Conservation (phyloP, 805 yeast genomes). For the Ogataea pilisensis region DNA sequence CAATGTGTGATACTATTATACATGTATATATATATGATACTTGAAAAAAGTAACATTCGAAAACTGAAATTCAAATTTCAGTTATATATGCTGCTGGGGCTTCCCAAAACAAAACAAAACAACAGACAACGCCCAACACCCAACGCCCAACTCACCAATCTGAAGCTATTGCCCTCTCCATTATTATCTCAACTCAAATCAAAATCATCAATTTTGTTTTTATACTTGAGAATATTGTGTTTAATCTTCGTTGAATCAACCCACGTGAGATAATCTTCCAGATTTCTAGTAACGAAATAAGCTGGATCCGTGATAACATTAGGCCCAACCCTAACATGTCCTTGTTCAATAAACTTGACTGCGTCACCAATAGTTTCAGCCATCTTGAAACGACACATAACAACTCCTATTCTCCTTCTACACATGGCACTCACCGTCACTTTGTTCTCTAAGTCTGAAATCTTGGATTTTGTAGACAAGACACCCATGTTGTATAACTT, state of each 20-base stretch:
- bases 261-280: conserved; percentile 98
- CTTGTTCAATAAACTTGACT: conserved; percentile 89
- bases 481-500: conserved; percentile 88
- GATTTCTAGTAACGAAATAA: conserved; percentile 81
- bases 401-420: conserved; percentile 87
- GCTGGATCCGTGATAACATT: conserved; percentile 95
- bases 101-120: too few relatives aligned
- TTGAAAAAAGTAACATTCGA: too few relatives aligned
- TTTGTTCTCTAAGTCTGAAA: conserved; percentile 87
- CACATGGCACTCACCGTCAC: conserved; percentile 90
- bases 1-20: too few relatives aligned
- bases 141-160: too few relatives aligned
- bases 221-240: conserved; percentile 80
- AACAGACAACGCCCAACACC: too few relatives aligned
- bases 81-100: too few relatives aligned
- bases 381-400: conserved; percentile 93
- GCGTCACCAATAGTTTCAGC: conserved; percentile 87
- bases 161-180: too few relatives aligned
- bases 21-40: too few relatives aligned
- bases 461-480: conserved; percentile 80
- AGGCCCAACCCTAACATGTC: conserved; percentile 97
- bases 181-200: conserved; percentile 40
- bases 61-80: too few relatives aligned
- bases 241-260: conserved; percentile 94
- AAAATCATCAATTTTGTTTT: conserved; percentile 65